These are phyloP conservation scores for Geotrichum restrictum DNA, from an alignment of 1,139 yeast genomes.

Conservation along the genomic window DNA sequence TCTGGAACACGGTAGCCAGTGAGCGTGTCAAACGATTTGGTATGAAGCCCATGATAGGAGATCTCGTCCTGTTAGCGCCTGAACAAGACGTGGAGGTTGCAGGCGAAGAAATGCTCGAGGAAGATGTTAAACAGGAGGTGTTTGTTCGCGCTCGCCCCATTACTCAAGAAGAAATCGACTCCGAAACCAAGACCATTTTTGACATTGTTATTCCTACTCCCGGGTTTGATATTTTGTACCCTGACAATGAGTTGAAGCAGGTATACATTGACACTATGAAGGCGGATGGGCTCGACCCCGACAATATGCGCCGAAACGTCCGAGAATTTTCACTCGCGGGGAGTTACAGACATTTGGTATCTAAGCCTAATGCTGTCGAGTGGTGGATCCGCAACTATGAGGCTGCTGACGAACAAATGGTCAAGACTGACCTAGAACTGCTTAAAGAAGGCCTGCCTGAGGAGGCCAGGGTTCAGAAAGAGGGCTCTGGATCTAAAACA, in stretches of 20 bases:
- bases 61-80: conserved; percentile 55
- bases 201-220: conserved; percentile 93
- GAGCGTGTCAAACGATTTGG: conserved; percentile 73
- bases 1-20: conserved; percentile 88
- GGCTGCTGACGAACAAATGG: conserved; percentile 62
- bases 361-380: conserved; percentile 61
- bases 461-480: conserved; percentile 23
- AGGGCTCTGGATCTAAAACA: conserved; percentile 46
- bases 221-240: conserved; percentile 84
- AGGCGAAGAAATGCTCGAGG: conserved; percentile 51
- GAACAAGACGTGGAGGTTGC: conserved; percentile 15
- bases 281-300: conserved; percentile 77
- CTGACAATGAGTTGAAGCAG: conserved; percentile 60
- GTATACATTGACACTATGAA: conserved; percentile 73
- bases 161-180: conserved; percentile 65
- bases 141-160: conserved; percentile 64
- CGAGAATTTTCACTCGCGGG: conserved; percentile 91
- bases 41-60: conserved; percentile 69
- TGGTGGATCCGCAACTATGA: conserved; percentile 62
- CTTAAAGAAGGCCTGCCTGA: conserved; percentile 41
- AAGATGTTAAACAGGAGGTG: conserved; percentile 56
- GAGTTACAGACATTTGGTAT: conserved; percentile 72
- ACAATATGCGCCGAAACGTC: conserved; percentile 75
- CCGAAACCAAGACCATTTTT: conserved; percentile 59
- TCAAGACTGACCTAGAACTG: conserved; percentile 77